Evolutionary conservation across 2,329 filamentous ascomycete species (phyloP).

Genomic region (Aspergillus aculeatinus): DNA sequence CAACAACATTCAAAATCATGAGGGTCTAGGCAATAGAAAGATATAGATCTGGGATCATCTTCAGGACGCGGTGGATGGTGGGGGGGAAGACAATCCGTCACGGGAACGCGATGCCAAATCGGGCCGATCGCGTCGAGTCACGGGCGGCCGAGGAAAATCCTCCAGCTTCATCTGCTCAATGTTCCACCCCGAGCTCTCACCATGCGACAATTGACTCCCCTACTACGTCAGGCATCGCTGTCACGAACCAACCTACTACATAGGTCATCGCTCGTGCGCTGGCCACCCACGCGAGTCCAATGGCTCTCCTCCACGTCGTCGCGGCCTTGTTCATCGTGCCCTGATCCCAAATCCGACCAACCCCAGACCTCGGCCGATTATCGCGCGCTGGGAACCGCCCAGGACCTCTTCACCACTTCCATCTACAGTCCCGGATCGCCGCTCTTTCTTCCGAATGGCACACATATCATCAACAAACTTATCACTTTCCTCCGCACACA

Average conservation of each 20-base stretch:
- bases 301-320: constrained; percentile 23
- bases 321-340: constrained; percentile 33
- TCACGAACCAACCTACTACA: not conserved
- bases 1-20: not conserved
- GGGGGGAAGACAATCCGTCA: constrained; percentile 17
- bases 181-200: constrained; percentile 1
- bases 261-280: not conserved
- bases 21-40: not conserved
- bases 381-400: constrained; percentile 51
- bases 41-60: constrained; percentile 7
- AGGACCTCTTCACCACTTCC: constrained; percentile 77
- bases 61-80: constrained; percentile 9
- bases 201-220: constrained; percentile 22
- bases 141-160: constrained; percentile 12
- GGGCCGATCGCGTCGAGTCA: constrained; percentile 18
- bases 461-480: constrained; percentile 79
- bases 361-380: constrained; percentile 47
- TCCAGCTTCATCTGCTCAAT: not conserved
- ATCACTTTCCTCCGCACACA: constrained; percentile 79
- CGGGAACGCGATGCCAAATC: constrained; percentile 18
- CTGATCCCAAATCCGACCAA: constrained; percentile 21
- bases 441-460: constrained; percentile 78
- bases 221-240: constrained; percentile 11
- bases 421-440: constrained; percentile 81
- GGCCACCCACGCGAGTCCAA: constrained; percentile 13